These are phyloP conservation scores for Syzygium aqueum DNA, from an alignment of 345 rosid genomes.

Conservation along the genomic window DNA sequence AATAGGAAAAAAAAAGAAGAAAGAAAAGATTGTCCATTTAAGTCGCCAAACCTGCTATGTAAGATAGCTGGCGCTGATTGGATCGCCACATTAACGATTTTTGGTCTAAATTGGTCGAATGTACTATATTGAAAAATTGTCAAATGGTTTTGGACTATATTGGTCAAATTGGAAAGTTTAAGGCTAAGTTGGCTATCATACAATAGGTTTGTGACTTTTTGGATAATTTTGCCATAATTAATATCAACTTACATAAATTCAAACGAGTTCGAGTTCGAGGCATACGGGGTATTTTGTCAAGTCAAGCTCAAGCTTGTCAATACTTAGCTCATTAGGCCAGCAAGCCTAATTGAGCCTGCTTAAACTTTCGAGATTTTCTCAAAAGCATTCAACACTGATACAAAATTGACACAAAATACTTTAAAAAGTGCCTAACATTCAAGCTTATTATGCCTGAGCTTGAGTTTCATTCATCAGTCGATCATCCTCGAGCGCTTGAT, in stretches of 20 bases:
- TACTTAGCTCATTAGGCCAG: neutral
- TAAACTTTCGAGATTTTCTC: neutral
- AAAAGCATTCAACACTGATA: neutral
- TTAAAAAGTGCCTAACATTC: neutral
- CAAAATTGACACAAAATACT: neutral
- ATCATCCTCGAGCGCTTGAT: neutral
- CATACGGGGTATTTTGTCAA: neutral
- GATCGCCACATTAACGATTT: rapidly evolving
- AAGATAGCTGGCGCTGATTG: rapidly evolving
- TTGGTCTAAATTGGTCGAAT: rapidly evolving
- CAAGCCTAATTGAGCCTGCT: neutral
- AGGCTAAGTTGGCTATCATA: rapidly evolving
- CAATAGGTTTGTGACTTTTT: neutral
- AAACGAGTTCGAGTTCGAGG: neutral
- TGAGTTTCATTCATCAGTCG: neutral
- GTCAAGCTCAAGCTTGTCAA: neutral
- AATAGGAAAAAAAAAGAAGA: neutral
- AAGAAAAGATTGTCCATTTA: neutral
- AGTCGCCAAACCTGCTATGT: neutral
- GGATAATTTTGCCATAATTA: neutral
- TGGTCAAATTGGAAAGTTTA: neutral
- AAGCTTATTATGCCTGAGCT: neutral
- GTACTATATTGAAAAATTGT: neutral
- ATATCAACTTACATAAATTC: neutral
- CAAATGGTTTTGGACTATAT: neutral